Base-by-base conservation (phyloP, 78 protist genomes). In the Ministeria vibrans region DNA sequence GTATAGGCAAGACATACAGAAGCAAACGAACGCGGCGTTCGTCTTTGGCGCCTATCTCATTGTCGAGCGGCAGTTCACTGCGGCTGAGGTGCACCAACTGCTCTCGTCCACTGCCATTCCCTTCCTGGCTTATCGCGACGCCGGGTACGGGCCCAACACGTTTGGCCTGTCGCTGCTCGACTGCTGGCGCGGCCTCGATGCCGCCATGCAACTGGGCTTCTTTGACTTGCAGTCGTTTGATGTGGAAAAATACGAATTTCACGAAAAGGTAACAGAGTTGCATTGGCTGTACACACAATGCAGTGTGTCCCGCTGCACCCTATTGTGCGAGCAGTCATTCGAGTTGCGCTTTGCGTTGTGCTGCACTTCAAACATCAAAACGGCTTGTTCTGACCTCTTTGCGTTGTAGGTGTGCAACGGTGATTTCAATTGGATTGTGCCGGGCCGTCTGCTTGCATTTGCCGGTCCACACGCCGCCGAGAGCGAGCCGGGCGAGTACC, bases 341-440 rank as follows among this genome's bases (percentile, higher is more conserved):
- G n/a, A n/a, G n/a, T n/a, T n/a, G n/a, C n/a, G n/a, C n/a, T n/a
- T n/a, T n/a, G n/a, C n/a, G n/a, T n/a, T n/a, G n/a, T n/a, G n/a
- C n/a, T n/a, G n/a, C n/a, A n/a, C n/a, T n/a, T n/a, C n/a, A n/a
- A n/a, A n/a, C n/a, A n/a, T n/a, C n/a, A n/a, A n/a, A n/a, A n/a
- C n/a, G n/a, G n/a, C n/a, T n/a, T n/a, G n/a, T n/a, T n/a, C n/a
- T n/a, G n/a, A n/a, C n/a, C n/a, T n/a, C n/a, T n/a, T n/a, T n/a
- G n/a, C n/a, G n/a, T n/a, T n/a, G n/a, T n/a, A 69, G 25, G 92
- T 93, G 42, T 93, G 77, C 36, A 73, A 91, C 69, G 98, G 98
- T 30, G 96, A 95, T 82, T 28, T 93, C 82, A 92, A 90, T 76
- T 88, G 94, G 95, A 86, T 95, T 53, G 80, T 93, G 25, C 96